phyloP scores from a whole-genome alignment of 2,329 filamentous ascomycete species.

The Colletotrichum noveboracense region DNA sequence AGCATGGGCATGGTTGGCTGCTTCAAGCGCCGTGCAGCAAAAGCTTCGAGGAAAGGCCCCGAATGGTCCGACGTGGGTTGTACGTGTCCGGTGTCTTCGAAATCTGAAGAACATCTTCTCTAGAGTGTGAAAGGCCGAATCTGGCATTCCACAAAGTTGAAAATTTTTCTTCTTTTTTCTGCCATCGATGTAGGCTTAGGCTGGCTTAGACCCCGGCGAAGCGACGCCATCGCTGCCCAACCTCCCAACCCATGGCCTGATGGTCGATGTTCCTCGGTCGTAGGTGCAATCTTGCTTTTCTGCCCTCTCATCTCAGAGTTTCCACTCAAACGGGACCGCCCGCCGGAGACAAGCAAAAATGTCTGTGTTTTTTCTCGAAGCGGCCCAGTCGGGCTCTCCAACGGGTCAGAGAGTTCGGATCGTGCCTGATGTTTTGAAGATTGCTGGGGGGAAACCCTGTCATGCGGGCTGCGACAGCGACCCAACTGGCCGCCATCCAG shows the following conservation, averaged over 20 bases:
- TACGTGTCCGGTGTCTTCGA: neutral
- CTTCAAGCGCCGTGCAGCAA: constrained; percentile 10
- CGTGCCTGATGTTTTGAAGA: constrained; percentile 2
- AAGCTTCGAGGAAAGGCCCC: neutral
- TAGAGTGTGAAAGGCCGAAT: neutral
- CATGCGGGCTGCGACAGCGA: neutral
- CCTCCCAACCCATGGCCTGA: constrained; percentile 10
- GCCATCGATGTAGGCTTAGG: neutral
- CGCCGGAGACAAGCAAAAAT: neutral
- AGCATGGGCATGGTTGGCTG: constrained; percentile 12
- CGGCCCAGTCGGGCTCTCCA: neutral
- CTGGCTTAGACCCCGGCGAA: constrained; percentile 5
- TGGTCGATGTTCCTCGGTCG: neutral
- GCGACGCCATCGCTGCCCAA: constrained; percentile 16
- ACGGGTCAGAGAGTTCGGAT: constrained; percentile 14
- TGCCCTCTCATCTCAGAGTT: neutral
- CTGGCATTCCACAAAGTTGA: neutral
- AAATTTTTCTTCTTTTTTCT: neutral
- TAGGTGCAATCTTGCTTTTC: constrained; percentile 6
- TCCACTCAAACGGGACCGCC: constrained; percentile 4
- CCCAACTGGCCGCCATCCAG: neutral
- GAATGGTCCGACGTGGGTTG: neutral
- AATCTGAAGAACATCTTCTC: neutral
- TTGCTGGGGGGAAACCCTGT: constrained; percentile 1
- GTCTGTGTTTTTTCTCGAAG: neutral